Percentiles rank a stretch among this genome's conserved stretches.
Conservation (phyloP, 2,329 filamentous ascomycete genomes). For the Zasmidium cellare region DNA sequence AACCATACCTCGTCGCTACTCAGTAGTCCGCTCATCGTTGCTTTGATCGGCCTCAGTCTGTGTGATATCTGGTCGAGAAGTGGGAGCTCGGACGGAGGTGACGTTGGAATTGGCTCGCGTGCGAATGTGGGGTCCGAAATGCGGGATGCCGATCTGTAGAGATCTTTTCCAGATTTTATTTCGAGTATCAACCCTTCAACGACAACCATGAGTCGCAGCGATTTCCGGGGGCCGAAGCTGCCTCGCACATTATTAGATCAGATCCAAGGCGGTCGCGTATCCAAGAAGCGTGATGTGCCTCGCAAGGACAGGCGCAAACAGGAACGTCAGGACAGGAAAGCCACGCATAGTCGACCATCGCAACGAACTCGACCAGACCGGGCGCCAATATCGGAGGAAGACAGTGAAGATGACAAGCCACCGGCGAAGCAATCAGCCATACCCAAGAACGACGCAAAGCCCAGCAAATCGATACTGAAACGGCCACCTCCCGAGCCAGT, state of each 20-base stretch:
- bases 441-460: background rate
- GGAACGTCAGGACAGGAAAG: conserved; percentile 63
- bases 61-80: background rate
- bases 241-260: conserved; percentile 48
- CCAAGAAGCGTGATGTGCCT: conserved; percentile 19
- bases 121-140: conserved; percentile 1
- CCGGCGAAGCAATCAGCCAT: background rate
- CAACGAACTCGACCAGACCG: background rate
- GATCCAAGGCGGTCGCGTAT: conserved; percentile 32
- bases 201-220: conserved; percentile 26
- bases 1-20: conserved; percentile 63
- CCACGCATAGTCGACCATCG: conserved; percentile 30
- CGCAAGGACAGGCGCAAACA: conserved; percentile 59
- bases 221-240: conserved; percentile 42
- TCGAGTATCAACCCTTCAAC: background rate
- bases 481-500: conserved; percentile 2
- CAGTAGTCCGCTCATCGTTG: conserved; percentile 30
- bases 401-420: no score
- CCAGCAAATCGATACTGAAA: conserved; percentile 12
- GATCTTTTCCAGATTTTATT: background rate
- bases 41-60: background rate
- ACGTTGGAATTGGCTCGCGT: conserved; percentile 7
- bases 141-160: conserved; percentile 1
- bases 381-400: no score
- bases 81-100: background rate